Evolutionary conservation across 768 basidiomycete species (phyloP), one percentile per base, ranked within the genome.

Genomic region (Asterophora parasitica): DNA sequence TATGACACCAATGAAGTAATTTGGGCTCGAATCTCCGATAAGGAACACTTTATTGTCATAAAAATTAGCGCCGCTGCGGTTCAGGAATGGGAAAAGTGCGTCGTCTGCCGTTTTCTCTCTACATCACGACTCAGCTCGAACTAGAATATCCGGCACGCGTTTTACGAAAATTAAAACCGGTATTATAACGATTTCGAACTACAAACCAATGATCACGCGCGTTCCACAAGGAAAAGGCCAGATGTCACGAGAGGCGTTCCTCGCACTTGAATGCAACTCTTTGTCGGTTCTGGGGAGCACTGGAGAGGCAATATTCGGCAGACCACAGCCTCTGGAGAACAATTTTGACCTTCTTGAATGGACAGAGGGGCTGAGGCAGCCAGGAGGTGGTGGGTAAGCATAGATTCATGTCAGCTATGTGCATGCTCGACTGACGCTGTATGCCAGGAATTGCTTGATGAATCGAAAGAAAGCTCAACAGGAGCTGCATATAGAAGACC

Each of bases 11-110:
- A 73, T 36, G 66, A 70, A n/a, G 60, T 61, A 15, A 58, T 86
- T 13, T 89, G 86, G 85, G 84, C 77, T 1, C 64, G 66, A 37
- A 60, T 81, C 11, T 85, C 84, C 1, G 86, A 89, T 61, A 81
- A 76, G 57, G 50, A 65, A 2, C 56, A 75, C 48, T 54, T 51
- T 11, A 65, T 86, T 13, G 74, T 80, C 4, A 71, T 80, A 4
- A 77, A 77, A 27, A 77, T 88, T 56, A 76, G 71, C 32, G 69
- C 65, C 53, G 67, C 75, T 4, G 83, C 83, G 1, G 62, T 80
- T 11, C 57, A 60, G 26, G 58, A 65, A 13, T 84, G 73, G 56
- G 63, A 64, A 33, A 59, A 52, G 74, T 72, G 45, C 64, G 71
- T 34, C 23, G 11, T 17, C 6, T 10, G 23, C 11, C 10, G 17